These are phyloP conservation scores for Capsicum rhomboideum DNA, from an alignment of 257 asterid genomes.

Conservation along the genomic window DNA sequence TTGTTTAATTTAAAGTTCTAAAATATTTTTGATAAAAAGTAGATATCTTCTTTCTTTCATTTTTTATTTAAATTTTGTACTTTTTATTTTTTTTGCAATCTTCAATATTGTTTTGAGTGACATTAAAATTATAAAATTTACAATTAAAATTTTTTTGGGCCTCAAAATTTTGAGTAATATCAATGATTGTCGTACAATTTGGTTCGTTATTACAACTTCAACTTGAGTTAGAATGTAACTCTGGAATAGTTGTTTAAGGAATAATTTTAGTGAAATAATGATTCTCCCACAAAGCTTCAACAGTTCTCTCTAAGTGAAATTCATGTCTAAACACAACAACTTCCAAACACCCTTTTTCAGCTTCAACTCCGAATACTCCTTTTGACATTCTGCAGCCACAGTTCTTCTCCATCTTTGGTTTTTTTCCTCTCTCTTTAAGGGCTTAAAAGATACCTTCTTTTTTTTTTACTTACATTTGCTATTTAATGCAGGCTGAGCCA, in stretches of 20 bases:
- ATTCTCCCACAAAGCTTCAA: neutral
- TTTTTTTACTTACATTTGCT: neutral
- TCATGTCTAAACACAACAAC: neutral
- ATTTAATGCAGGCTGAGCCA: slow-evolving; percentile 32
- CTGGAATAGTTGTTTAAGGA: neutral
- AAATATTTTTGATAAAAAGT: too few species aligned
- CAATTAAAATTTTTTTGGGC: too few species aligned
- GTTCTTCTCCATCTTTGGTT: neutral
- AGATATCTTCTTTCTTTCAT: too few species aligned
- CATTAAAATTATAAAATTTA: too few species aligned
- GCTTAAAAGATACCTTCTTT: neutral
- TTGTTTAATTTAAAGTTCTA: too few species aligned
- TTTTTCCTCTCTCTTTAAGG: neutral
- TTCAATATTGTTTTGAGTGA: too few species aligned
- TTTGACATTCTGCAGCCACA: too few species aligned
- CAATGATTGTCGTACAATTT: neutral
- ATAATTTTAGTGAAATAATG: neutral
- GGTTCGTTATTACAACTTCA: neutral
- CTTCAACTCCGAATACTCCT: neutral
- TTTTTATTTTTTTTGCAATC: too few species aligned
- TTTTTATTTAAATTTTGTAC: too few species aligned
- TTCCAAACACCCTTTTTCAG: neutral
- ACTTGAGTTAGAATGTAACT: neutral
- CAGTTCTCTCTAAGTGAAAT: neutral
- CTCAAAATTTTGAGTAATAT: too few species aligned